Base-by-base conservation (phyloP, 2,329 filamentous ascomycete genomes). In the Xylaria sp. region DNA sequence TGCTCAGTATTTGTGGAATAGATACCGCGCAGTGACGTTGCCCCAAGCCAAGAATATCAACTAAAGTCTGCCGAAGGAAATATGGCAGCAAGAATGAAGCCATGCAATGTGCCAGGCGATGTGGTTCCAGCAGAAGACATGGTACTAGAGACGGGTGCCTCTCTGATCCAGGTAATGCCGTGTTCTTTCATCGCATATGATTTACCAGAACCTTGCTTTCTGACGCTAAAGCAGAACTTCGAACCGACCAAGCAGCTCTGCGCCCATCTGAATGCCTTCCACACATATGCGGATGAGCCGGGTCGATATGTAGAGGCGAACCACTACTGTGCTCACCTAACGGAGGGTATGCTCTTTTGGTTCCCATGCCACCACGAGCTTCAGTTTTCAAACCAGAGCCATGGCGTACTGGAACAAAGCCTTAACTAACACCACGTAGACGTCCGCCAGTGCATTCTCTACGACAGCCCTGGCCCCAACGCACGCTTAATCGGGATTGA, bases 191-290 rank as follows among this genome's bases (percentile, higher is more conserved):
- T 29, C 0, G 6, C 25, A 9, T 29, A 10, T 22, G 42, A 20
- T 17, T 15, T 42, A 36, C 50, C n/a, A n/a, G 44, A 51, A 50
- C 9, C 45, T 50, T 51, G 29, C 22, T 39, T 42, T 42, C 61
- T 67, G 25, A 59, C 69, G 31, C 42, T 25, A 13, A 10, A 6
- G 61, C 44, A 90, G 85, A 85, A 87, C 70, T 93, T 96, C 77
- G 81, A 85, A 0, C 92, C 93, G 0, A 79, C 93, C 6, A 90
- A 92, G 73, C 87, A 88, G 60, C 86, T 96, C 55, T 96, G 93
- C 78, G 92, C 92, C 0, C 92, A 95, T 75, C 84, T 97, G 0
- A 94, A 96, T 73, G 93, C 92, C n/a, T 94, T 94, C 75, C 93
- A 96, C 75, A 88, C 90, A 54, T 96, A 96, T 75, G 90, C 89